Conservation (phyloP, 768 basidiomycete genomes). For the Filobasidium floriforme region DNA sequence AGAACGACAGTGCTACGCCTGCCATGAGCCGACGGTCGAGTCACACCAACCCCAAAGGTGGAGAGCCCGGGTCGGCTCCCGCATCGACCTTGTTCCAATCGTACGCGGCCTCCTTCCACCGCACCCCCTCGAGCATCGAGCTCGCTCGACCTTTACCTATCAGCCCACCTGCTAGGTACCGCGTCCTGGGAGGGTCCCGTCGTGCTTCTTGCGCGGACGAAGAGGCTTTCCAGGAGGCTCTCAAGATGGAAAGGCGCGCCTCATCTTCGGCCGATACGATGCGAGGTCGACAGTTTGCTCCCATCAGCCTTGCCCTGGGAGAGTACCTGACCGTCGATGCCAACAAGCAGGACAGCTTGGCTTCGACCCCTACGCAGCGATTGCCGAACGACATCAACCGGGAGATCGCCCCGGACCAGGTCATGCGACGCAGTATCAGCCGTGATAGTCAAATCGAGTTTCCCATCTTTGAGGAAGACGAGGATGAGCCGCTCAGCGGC, state of each 20-base stretch:
- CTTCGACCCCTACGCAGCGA: conserved; percentile 20
- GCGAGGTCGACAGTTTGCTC: conserved; percentile 17
- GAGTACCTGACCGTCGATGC: not conserved
- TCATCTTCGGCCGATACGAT: conserved; percentile 16
- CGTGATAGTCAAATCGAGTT: conserved; percentile 5
- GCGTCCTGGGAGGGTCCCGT: not conserved
- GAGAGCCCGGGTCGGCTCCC: conserved; percentile 21
- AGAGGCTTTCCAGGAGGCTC: not conserved
- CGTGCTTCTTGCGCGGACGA: not conserved
- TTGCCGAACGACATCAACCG: not conserved
- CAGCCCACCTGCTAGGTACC: not conserved
- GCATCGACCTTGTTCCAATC: conserved; percentile 11
- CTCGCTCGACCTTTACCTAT: conserved; percentile 6
- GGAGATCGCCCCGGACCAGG: not conserved
- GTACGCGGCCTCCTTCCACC: conserved; percentile 22
- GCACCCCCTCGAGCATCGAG: conserved; percentile 18
- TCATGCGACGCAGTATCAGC: conserved; percentile 15
- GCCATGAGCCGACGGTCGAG: not conserved
- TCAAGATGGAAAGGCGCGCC: conserved; percentile 10
- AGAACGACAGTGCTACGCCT: not conserved
- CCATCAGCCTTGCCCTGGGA: conserved; percentile 2
- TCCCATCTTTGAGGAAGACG: conserved; percentile 22
- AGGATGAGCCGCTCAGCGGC: conserved; percentile 8
- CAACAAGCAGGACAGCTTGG: conserved; percentile 3
- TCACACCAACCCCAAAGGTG: not conserved